Conservation (phyloP, 2,329 filamentous ascomycete genomes). For the Ascochyta rabiei region DNA sequence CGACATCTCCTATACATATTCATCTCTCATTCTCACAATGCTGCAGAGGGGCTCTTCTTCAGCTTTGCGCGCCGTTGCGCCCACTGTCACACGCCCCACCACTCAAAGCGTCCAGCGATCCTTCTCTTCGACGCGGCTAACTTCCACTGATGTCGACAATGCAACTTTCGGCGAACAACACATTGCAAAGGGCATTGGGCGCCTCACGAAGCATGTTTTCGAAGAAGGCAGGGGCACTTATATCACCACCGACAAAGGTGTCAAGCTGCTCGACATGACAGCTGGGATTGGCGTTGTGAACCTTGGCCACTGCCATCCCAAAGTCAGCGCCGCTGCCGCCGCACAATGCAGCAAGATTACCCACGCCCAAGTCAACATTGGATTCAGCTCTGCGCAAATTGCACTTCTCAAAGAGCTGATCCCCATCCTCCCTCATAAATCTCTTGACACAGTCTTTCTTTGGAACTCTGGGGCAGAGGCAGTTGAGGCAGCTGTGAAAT, state of each 20-base stretch:
- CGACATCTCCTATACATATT: neutral
- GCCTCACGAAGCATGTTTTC: conserved; percentile 40
- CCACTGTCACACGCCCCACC: conserved; percentile 12
- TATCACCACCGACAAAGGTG: conserved; percentile 39
- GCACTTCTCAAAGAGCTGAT: conserved; percentile 36
- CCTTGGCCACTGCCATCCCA: conserved; percentile 39
- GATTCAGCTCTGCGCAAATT: conserved; percentile 38
- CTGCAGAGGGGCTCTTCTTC: conserved; percentile 18
- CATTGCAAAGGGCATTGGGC: conserved; percentile 40
- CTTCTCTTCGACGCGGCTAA: conserved; percentile 27
- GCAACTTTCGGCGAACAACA: conserved; percentile 37
- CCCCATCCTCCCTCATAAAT: conserved; percentile 36
- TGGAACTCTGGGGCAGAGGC: conserved; percentile 42
- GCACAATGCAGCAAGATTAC: conserved; percentile 40
- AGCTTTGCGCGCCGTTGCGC: conserved; percentile 21
- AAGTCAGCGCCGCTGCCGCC: conserved; percentile 38
- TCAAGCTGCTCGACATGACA: conserved; percentile 40
- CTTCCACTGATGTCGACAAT: conserved; percentile 24
- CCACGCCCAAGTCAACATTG: conserved; percentile 40
- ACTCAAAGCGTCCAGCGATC: conserved; percentile 14
- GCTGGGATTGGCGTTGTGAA: conserved; percentile 40
- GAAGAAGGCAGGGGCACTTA: conserved; percentile 39
- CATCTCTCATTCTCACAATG: conserved; percentile 2
- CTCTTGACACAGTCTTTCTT: conserved; percentile 37
- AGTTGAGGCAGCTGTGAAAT: conserved; percentile 38